phyloP scores from a whole-genome alignment of 371 early-diverging fungal species.

The Mucor lusitanicus region DNA sequence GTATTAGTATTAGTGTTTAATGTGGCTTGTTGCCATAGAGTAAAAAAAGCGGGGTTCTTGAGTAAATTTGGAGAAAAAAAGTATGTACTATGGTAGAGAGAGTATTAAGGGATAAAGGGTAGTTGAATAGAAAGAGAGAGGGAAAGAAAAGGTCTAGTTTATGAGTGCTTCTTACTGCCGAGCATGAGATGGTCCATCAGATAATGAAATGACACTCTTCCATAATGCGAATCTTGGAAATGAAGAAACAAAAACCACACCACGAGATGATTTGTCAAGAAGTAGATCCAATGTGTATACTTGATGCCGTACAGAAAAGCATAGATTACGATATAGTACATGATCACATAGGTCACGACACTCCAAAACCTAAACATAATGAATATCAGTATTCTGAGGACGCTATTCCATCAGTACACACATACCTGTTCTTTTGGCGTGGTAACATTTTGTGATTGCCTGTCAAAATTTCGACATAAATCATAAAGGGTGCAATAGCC shows the following conservation, averaged over 20 bases:
- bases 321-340: conserved; percentile 40
- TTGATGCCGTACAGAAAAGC: conserved; percentile 52
- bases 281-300: conserved; percentile 52
- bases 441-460: conserved; percentile 47
- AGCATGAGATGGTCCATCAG: conserved; percentile 33
- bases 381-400: background rate
- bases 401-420: background rate
- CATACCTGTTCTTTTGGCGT: conserved; percentile 46
- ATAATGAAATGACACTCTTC: conserved; percentile 32
- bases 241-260: conserved; percentile 49
- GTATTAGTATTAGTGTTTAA: background rate
- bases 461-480: conserved; percentile 56
- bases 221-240: conserved; percentile 41
- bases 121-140: background rate
- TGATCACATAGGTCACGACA: conserved; percentile 31
- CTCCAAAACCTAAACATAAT: conserved; percentile 27
- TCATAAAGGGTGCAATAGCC: conserved; percentile 60
- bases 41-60: background rate
- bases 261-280: conserved; percentile 42
- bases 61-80: background rate
- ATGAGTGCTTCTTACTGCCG: conserved; percentile 47
- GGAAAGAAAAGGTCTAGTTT: background rate
- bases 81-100: background rate
- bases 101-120: background rate
- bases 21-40: background rate